These are phyloP conservation scores for Poa annua DNA, from an alignment of 176 grass and related monocot genomes.

Conservation along the genomic window DNA sequence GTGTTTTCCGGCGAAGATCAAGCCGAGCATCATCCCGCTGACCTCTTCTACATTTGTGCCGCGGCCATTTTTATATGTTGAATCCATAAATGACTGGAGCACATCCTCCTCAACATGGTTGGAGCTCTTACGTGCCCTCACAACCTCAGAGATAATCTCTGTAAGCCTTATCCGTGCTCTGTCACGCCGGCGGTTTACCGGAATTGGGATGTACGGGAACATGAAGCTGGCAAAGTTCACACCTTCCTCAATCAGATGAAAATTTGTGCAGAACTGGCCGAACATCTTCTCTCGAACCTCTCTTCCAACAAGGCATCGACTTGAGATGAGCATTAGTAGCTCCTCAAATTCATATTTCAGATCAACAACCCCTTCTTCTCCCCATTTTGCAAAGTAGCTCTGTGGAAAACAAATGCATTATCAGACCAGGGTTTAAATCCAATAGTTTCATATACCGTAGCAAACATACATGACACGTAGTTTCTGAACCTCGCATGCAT, in stretches of 20 bases:
- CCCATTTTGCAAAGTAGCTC: background rate
- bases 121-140: too few relatives aligned
- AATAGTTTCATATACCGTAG: background rate
- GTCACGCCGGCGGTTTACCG: too few relatives aligned
- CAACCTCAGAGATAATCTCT: too few relatives aligned
- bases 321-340: background rate
- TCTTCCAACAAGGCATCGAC: background rate
- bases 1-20: background rate
- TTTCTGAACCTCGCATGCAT: too few relatives aligned
- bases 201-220: too few relatives aligned
- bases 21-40: background rate
- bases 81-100: background rate
- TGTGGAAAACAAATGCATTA: background rate
- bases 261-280: too few relatives aligned
- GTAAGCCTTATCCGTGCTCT: too few relatives aligned
- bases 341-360: background rate
- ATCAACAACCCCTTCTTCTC: background rate
- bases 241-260: too few relatives aligned
- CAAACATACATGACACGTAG: too few relatives aligned
- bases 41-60: background rate
- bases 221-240: too few relatives aligned
- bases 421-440: background rate
- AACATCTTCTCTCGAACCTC: background rate
- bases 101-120: too few relatives aligned
- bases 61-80: background rate